phyloP scores from a whole-genome alignment of 176 grass and related monocot genomes.

The Phoenix roebelenii region DNA sequence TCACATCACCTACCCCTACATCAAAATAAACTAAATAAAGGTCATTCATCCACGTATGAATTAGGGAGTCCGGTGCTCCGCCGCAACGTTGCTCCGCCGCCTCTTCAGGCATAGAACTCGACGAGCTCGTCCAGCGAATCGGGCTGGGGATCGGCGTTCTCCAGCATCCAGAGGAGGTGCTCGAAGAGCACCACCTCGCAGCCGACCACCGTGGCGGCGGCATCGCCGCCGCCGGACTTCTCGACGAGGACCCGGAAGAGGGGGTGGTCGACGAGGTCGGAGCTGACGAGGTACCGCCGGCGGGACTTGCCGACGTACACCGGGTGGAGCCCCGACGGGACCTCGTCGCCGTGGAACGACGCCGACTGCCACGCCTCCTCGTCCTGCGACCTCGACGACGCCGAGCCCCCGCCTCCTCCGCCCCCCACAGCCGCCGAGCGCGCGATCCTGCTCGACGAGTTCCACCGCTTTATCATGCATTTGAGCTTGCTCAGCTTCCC shows the following conservation, averaged over 20 bases:
- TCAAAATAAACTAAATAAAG: no score
- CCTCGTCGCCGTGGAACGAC: constrained; percentile 59
- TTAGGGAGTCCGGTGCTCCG: no score
- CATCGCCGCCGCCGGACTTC: constrained; percentile 17
- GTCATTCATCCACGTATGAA: no score
- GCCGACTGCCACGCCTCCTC: constrained; percentile 34
- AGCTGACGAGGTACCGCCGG: constrained; percentile 77
- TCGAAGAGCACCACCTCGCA: constrained; percentile 98
- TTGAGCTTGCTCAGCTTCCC: constrained; percentile 69
- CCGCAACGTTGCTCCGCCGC: no score
- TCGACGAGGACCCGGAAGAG: constrained; percentile 47
- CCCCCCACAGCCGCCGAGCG: constrained; percentile 27
- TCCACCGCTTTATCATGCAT: constrained; percentile 89
- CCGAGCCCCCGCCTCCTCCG: background rate
- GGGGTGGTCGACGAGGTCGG: constrained; percentile 66
- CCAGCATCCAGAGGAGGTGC: constrained; percentile 96
- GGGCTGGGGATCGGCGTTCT: constrained; percentile 80
- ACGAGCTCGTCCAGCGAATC: constrained; percentile 87
- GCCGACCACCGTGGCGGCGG: constrained; percentile 26
- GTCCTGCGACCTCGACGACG: constrained; percentile 6
- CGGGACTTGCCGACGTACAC: constrained; percentile 87
- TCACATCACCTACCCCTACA: no score
- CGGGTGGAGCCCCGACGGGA: constrained; percentile 58
- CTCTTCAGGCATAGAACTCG: constrained; percentile 83
- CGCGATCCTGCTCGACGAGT: constrained; percentile 60